These are phyloP conservation scores for Didymella keratinophila DNA, from an alignment of 2,329 filamentous ascomycete genomes.

Conservation along the genomic window DNA sequence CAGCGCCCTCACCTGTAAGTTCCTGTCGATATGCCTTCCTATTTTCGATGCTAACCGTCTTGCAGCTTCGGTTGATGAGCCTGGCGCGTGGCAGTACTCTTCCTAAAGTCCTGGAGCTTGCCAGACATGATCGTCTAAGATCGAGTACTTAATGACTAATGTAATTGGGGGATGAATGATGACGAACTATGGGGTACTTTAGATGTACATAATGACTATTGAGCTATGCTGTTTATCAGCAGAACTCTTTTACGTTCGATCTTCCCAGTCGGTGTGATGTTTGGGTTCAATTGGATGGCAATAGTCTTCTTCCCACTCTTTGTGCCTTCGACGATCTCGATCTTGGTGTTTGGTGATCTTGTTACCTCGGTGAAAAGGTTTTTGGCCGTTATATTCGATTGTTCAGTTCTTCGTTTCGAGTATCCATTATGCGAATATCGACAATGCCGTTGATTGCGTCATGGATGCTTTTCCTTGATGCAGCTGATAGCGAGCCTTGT, in stretches of 20 bases:
- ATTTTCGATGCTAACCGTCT: not conserved
- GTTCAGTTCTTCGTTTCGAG: too few relatives aligned
- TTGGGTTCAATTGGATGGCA: constrained; percentile 22
- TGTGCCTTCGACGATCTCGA: constrained; percentile 62
- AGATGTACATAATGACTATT: constrained; percentile 18
- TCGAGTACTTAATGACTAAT: constrained; percentile 18
- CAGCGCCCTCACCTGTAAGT: constrained; percentile 44
- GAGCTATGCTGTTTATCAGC: constrained; percentile 30
- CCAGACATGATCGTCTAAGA: constrained; percentile 13
- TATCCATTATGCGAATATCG: too few relatives aligned
- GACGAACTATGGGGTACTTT: not conserved
- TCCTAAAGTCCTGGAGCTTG: constrained; percentile 22
- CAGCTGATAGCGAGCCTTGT: too few relatives aligned
- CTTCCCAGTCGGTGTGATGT: constrained; percentile 34
- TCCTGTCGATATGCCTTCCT: not conserved
- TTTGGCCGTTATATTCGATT: too few relatives aligned
- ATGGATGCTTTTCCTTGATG: too few relatives aligned
- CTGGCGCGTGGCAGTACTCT: constrained; percentile 49
- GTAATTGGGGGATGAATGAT: constrained; percentile 5
- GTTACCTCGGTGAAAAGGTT: too few relatives aligned
- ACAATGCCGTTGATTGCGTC: too few relatives aligned
- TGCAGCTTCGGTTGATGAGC: constrained; percentile 30
- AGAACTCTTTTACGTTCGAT: constrained; percentile 34
- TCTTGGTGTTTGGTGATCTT: constrained; percentile 67
- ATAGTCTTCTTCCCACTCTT: constrained; percentile 71